A percentile compares a stretch with the other conserved stretches of the same genome.
These are phyloP conservation scores for Andrographis paniculata DNA, from an alignment of 305 asterid genomes.

Conservation along the genomic window DNA sequence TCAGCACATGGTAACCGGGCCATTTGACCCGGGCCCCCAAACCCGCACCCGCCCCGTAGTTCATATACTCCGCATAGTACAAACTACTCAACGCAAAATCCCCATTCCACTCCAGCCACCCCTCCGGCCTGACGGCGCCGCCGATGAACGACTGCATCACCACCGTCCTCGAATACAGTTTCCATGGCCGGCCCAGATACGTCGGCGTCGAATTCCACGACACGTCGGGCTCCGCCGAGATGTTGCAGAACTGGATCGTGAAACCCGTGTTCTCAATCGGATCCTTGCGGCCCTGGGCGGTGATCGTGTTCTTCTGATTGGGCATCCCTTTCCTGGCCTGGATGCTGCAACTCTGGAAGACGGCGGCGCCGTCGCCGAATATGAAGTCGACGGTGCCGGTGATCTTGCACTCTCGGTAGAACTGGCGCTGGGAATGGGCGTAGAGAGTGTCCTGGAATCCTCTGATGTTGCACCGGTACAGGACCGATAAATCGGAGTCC, in stretches of 20 bases:
- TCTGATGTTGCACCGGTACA: conserved; percentile 43
- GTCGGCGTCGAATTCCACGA: conserved; percentile 29
- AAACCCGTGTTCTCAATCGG: conserved; percentile 42
- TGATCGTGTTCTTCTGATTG: conserved; percentile 48
- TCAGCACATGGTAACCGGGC: conserved; percentile 47
- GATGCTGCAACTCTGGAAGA: conserved; percentile 42
- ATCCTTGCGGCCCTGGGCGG: conserved; percentile 63
- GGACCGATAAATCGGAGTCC: conserved; percentile 51
- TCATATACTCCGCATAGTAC: conserved; percentile 55
- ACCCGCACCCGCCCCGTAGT: conserved; percentile 62
- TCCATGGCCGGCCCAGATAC: conserved; percentile 72
- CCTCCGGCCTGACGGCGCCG: conserved; percentile 40
- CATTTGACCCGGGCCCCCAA: conserved; percentile 43
- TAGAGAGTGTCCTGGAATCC: conserved; percentile 68
- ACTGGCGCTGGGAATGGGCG: conserved; percentile 51
- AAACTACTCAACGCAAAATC: conserved; percentile 31
- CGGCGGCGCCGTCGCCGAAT: conserved; percentile 49
- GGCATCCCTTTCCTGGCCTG: conserved; percentile 41
- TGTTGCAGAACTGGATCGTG: conserved; percentile 44
- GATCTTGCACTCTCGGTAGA: conserved; percentile 51
- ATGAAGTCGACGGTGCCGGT: conserved; percentile 63
- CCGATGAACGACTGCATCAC: conserved; percentile 51
- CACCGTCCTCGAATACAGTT: conserved; percentile 43
- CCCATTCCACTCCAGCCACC: conserved; percentile 57
- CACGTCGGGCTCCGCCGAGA: conserved; percentile 35